These are phyloP conservation scores for Penicillium vulpinum DNA, from an alignment of 2,329 filamentous ascomycete species.

Conservation along the genomic window DNA sequence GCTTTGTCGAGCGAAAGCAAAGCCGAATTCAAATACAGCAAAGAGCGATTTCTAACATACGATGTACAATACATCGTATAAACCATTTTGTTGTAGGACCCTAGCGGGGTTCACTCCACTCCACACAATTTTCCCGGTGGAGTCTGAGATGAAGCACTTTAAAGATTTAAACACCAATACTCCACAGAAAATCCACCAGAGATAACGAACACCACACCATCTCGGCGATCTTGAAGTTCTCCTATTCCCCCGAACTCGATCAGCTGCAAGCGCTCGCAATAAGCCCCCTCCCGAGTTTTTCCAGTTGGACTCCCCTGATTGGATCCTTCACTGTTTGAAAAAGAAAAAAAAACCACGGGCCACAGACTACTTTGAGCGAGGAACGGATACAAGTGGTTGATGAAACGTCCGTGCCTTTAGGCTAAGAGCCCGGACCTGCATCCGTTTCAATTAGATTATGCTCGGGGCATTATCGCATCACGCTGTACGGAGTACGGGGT, in stretches of 20 bases:
- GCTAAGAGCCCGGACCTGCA: conserved; percentile 1
- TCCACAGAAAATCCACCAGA: conserved; percentile 2
- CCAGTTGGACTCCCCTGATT: conserved; percentile 12
- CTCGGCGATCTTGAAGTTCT: not conserved
- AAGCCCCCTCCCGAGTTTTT: not conserved
- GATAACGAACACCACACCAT: not conserved
- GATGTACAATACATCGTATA: not conserved
- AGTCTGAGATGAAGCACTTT: not conserved
- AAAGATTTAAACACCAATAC: not conserved
- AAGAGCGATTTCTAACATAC: not conserved
- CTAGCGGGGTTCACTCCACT: conserved; percentile 1
- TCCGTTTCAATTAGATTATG: conserved; percentile 19
- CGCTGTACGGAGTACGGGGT: not conserved
- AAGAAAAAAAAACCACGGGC: too few relatives aligned
- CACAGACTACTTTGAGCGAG: conserved; percentile 17
- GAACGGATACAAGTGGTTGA: conserved; percentile 8
- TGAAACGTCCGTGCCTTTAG: conserved; percentile 19
- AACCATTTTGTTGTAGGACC: not conserved
- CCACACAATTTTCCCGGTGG: conserved; percentile 3
- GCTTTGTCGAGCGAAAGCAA: not conserved
- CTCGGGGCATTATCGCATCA: conserved; percentile 5
- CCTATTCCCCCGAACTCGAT: not conserved
- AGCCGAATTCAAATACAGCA: not conserved
- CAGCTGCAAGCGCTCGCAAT: not conserved
- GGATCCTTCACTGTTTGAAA: conserved; percentile 8